Conservation (phyloP, 139 green algal species). For the Mesotaenium endlicherianum region DNA sequence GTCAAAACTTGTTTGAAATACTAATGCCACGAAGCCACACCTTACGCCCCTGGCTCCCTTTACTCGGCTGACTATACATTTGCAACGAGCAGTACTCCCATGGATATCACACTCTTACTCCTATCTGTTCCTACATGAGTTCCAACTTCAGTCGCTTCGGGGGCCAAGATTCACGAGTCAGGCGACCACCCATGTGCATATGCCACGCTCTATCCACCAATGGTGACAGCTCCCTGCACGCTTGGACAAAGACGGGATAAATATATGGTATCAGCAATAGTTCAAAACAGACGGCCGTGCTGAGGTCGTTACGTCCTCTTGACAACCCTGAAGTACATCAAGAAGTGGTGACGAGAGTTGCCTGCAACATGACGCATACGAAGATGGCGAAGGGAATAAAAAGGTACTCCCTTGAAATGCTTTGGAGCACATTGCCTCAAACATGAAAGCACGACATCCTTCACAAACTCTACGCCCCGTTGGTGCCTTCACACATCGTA, state of each 20-base stretch:
- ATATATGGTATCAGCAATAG: neutral
- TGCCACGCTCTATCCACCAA: constrained; percentile 36
- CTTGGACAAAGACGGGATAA: neutral
- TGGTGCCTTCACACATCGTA: no score
- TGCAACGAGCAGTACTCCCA: no score
- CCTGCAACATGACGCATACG: neutral
- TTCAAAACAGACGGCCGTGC: neutral
- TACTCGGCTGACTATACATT: no score
- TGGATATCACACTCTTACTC: no score
- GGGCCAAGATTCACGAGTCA: neutral
- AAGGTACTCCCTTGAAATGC: neutral
- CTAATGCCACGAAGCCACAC: no score
- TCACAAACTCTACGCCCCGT: no score
- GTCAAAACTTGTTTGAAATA: no score
- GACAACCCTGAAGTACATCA: neutral
- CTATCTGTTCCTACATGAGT: no score
- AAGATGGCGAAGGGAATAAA: neutral
- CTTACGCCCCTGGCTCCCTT: no score
- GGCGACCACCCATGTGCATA: constrained; percentile 37
- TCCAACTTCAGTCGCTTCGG: no score
- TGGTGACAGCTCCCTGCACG: constrained; percentile 28
- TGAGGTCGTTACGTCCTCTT: neutral
- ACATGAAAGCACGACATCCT: neutral
- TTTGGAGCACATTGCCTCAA: no score
- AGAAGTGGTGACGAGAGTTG: neutral